Evolutionary conservation across 768 basidiomycete species (phyloP).

Genomic region (Nidularia pulvinata): DNA sequence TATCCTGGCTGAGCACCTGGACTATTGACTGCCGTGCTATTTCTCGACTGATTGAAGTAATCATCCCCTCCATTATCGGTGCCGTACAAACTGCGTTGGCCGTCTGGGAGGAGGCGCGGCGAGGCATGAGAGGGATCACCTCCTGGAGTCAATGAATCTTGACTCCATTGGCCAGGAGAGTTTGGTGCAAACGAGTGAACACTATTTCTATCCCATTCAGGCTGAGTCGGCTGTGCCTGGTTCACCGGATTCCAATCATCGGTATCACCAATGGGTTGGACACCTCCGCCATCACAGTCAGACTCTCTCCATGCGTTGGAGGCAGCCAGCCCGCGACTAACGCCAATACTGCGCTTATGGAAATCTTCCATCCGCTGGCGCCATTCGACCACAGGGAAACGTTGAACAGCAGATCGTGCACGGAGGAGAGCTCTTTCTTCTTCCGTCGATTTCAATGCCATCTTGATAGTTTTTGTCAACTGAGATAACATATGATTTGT

Average conservation of each 20-base stretch:
- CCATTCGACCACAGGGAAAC: constrained; percentile 99
- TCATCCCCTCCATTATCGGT: constrained; percentile 54
- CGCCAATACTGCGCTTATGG: constrained; percentile 80
- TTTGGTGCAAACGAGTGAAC: constrained; percentile 34
- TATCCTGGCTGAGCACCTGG: constrained; percentile 42
- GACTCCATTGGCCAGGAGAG: constrained; percentile 68
- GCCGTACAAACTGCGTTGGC: neutral
- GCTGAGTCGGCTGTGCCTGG: constrained; percentile 65
- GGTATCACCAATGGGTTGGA: constrained; percentile 56
- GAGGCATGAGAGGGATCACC: constrained; percentile 22
- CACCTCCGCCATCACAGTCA: constrained; percentile 54
- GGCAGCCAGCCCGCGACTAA: constrained; percentile 70
- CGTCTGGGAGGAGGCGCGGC: neutral
- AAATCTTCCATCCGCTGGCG: constrained; percentile 95
- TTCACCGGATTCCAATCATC: constrained; percentile 82
- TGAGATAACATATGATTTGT: constrained; percentile 96
- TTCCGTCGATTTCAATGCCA: constrained; percentile 88
- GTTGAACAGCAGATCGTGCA: constrained; percentile 91
- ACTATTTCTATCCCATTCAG: constrained; percentile 77
- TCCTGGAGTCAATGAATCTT: constrained; percentile 47
- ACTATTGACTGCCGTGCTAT: constrained; percentile 23
- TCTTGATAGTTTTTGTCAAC: constrained; percentile 91
- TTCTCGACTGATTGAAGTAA: constrained; percentile 40
- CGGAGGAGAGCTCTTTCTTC: constrained; percentile 93
- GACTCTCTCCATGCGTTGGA: constrained; percentile 77